These are phyloP conservation scores for Lipomyces starkeyi DNA, from an alignment of 805 yeast genomes.

Conservation along the genomic window DNA sequence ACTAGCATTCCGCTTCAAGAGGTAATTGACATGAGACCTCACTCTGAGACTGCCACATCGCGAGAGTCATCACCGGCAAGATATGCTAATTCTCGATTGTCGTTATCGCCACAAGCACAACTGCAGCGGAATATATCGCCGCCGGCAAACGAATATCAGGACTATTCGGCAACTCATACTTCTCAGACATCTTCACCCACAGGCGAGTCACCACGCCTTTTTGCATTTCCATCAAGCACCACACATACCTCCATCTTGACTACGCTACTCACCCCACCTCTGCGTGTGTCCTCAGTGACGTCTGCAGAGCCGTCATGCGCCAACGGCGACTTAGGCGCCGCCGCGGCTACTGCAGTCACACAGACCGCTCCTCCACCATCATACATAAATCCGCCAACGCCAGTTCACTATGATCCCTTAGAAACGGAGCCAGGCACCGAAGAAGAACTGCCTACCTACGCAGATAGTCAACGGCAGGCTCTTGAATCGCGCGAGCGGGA, in stretches of 20 bases:
- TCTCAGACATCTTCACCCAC: slow-evolving; percentile 1
- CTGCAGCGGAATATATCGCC: too few relatives aligned
- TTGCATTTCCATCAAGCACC: neutral
- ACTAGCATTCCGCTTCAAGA: neutral
- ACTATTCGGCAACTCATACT: neutral
- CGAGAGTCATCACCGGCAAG: neutral
- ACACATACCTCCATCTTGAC: slow-evolving; percentile 6
- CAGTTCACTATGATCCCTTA: neutral
- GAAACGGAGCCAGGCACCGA: slow-evolving; percentile 12
- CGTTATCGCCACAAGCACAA: too few relatives aligned
- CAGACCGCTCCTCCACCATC: neutral
- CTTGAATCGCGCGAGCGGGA: slow-evolving; percentile 19
- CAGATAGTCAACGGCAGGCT: slow-evolving; percentile 30
- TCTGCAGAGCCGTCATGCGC: neutral
- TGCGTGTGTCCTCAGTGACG: neutral
- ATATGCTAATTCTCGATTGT: neutral
- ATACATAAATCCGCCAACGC: neutral
- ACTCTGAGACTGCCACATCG: neutral
- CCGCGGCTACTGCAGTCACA: neutral
- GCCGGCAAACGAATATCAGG: neutral
- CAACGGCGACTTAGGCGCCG: neutral
- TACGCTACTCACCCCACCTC: slow-evolving; percentile 14
- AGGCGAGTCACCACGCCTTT: neutral
- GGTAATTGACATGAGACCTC: neutral
- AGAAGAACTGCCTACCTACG: slow-evolving; percentile 33